A percentile compares a stretch with the other conserved stretches of the same genome.
These are phyloP conservation scores for Diutina sp. DNA, from an alignment of 1,139 yeast genomes.

Conservation along the genomic window DNA sequence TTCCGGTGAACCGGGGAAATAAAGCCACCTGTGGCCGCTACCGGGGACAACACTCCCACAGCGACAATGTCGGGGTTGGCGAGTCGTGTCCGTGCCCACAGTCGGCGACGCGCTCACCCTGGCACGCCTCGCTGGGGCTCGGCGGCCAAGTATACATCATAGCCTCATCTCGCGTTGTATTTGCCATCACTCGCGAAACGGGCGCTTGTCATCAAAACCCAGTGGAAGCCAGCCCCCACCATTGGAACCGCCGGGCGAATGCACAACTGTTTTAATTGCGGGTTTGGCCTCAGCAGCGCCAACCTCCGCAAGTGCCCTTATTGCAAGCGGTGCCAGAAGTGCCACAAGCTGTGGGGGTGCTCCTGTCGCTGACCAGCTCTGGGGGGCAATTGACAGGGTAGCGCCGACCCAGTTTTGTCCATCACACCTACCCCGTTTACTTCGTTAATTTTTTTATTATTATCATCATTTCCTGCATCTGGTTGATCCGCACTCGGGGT, in stretches of 20 bases:
- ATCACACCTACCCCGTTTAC: not conserved
- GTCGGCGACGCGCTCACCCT: not conserved
- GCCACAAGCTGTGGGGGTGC: conserved; percentile 2
- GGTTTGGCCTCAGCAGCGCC: not conserved
- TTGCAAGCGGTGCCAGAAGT: not conserved
- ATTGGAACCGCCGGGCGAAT: not conserved
- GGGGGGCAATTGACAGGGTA: not conserved
- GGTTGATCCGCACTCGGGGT: too few species aligned
- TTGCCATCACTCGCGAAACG: too few species aligned
- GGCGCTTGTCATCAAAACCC: not conserved
- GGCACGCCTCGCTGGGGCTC: not conserved
- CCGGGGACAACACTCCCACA: not conserved
- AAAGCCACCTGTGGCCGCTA: too few species aligned
- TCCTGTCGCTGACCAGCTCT: not conserved
- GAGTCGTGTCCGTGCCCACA: not conserved
- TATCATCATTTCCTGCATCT: not conserved
- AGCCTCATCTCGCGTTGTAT: not conserved
- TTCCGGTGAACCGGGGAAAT: not conserved
- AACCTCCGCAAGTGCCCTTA: conserved; percentile 2
- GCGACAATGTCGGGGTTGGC: not conserved
- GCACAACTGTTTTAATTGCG: conserved; percentile 1
- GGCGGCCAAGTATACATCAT: not conserved
- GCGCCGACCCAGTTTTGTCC: not conserved
- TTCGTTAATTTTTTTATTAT: not conserved
- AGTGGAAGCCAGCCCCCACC: not conserved